Percentiles rank a stretch among this genome's conserved stretches.
Evolutionary conservation across 1,284 basidiomycete species (phyloP).

Genomic region (Phellinidium pouzarii): DNA sequence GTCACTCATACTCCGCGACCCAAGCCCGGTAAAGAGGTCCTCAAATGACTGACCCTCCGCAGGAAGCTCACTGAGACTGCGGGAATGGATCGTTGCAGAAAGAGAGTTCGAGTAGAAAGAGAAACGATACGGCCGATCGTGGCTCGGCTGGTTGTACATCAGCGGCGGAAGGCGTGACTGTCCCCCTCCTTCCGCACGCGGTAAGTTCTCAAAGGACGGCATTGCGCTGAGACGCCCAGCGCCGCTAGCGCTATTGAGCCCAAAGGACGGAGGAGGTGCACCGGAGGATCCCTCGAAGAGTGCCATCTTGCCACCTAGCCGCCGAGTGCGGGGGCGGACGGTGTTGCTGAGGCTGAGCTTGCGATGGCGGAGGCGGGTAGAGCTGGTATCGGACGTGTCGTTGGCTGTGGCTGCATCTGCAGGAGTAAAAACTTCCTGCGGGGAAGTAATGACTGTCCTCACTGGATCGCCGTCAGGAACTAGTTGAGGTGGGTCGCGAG

Average conservation of each 20-base stretch:
- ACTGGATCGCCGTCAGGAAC: background rate
- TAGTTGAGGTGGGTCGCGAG: background rate
- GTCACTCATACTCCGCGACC: constrained; percentile 17
- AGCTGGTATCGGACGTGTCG: constrained; percentile 24
- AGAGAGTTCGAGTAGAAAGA: constrained; percentile 97
- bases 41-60: constrained; percentile 92
- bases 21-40: constrained; percentile 73
- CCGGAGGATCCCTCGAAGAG: constrained; percentile 73
- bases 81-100: constrained; percentile 90
- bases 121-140: constrained; percentile 93
- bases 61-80: constrained; percentile 89
- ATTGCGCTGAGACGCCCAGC: constrained; percentile 24
- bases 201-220: constrained; percentile 21
- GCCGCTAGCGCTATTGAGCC: constrained; percentile 28
- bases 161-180: constrained; percentile 21
- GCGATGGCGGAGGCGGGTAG: constrained; percentile 55
- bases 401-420: constrained; percentile 18
- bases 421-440: constrained; percentile 19
- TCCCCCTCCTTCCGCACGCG: constrained; percentile 18
- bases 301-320: constrained; percentile 79
- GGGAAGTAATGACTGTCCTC: background rate
- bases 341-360: constrained; percentile 79
- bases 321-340: constrained; percentile 41
- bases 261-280: constrained; percentile 41
- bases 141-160: constrained; percentile 47